Percentiles rank a stretch among this genome's conserved stretches.
These are phyloP conservation scores for Psilocybe subaeruginosa DNA, from an alignment of 768 basidiomycete species.

Conservation along the genomic window DNA sequence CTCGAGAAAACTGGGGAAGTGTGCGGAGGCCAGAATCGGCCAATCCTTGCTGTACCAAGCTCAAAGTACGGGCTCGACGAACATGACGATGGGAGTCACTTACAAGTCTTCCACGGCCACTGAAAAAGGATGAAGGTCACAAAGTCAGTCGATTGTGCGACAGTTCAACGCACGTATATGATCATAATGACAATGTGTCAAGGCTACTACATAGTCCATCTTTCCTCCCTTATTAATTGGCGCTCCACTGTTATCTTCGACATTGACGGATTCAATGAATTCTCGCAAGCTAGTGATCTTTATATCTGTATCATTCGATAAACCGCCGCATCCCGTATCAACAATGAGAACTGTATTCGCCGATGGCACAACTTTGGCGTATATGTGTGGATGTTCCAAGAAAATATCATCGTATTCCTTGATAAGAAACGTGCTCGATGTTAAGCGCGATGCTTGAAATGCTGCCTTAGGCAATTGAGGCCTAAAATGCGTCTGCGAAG, in stretches of 20 bases:
- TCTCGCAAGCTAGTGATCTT: conserved; percentile 39
- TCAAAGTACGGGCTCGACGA: background rate
- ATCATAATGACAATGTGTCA: conserved; percentile 61
- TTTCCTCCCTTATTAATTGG: conserved; percentile 46
- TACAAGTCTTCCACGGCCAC: conserved; percentile 56
- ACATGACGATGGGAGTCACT: conserved; percentile 9
- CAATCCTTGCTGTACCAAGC: conserved; percentile 36
- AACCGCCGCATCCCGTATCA: conserved; percentile 60
- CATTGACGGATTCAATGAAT: conserved; percentile 49
- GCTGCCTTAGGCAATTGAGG: conserved; percentile 19
- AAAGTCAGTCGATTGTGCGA: background rate
- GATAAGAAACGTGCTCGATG: conserved; percentile 40
- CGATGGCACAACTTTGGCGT: conserved; percentile 44
- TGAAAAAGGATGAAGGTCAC: conserved; percentile 19
- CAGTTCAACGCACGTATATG: conserved; percentile 50
- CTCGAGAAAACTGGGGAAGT: conserved; percentile 47
- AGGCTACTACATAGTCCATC: conserved; percentile 49
- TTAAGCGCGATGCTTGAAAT: conserved; percentile 33
- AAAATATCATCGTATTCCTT: conserved; percentile 55
- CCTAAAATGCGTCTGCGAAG: conserved; percentile 11
- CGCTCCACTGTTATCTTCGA: conserved; percentile 42
- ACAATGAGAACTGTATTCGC: conserved; percentile 47
- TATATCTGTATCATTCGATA: conserved; percentile 40
- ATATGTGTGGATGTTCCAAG: conserved; percentile 57
- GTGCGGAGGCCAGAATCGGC: conserved; percentile 49